Evolutionary conservation across 2,329 filamentous ascomycete genomes (phyloP).

Genomic region (Aspergillus ochraceus): DNA sequence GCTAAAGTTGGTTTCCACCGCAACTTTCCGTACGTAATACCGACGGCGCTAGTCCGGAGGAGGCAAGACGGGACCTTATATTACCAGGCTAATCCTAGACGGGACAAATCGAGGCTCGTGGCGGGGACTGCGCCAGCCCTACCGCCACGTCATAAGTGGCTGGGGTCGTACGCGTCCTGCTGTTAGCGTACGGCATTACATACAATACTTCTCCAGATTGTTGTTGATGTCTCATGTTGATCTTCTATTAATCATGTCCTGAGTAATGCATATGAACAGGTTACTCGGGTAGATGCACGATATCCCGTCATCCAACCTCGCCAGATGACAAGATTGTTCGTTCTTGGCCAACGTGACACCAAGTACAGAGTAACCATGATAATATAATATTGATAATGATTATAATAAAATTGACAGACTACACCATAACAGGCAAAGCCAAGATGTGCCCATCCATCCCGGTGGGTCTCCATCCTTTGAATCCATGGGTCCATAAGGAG

Average conservation of each 20-base stretch:
- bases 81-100: too few species aligned
- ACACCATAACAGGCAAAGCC: too few species aligned
- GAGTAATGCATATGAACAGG: too few species aligned
- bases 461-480: background rate
- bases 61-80: background rate
- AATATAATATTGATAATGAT: too few species aligned
- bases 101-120: conserved; percentile 7
- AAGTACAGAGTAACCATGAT: too few species aligned
- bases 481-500: background rate
- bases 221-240: background rate
- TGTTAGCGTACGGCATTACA: background rate
- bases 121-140: conserved; percentile 15
- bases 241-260: too few species aligned
- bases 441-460: background rate
- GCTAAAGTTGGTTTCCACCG: conserved; percentile 11
- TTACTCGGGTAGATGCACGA: too few species aligned
- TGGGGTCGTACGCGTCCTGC: conserved; percentile 14
- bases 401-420: too few species aligned
- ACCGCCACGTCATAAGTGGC: conserved; percentile 21
- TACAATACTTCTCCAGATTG: background rate
- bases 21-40: conserved; percentile 3
- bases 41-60: conserved; percentile 5
- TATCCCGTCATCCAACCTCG: too few species aligned
- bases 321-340: too few species aligned
- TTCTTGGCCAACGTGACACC: too few species aligned